Conservation (phyloP, 139 green algal species). For the Zygnema cylindricum region DNA sequence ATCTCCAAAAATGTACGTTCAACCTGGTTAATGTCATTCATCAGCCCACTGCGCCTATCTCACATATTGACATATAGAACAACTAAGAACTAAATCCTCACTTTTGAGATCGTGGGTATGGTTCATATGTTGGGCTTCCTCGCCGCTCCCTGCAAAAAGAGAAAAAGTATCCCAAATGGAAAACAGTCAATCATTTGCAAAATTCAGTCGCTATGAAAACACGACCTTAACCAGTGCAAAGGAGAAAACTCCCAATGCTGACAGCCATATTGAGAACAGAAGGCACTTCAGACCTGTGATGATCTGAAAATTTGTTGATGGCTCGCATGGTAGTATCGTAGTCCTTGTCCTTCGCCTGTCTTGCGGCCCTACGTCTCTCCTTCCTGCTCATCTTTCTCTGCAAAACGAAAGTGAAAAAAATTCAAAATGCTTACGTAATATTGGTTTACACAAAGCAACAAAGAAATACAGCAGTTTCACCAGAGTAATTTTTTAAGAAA, state of each 20-base stretch:
- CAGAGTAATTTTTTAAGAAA: no score
- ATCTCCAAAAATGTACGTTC: no score
- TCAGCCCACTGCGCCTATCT: no score
- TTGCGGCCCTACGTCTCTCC: slow-evolving; percentile 14
- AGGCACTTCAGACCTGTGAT: slow-evolving; percentile 13
- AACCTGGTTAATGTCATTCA: no score
- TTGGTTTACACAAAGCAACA: no score
- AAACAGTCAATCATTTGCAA: background rate
- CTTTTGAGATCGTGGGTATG: slow-evolving; percentile 23
- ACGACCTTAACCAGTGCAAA: background rate
- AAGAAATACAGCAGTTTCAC: no score
- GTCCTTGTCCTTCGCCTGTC: slow-evolving; percentile 29
- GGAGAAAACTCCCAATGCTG: background rate
- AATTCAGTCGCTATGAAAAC: background rate
- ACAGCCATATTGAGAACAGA: slow-evolving; percentile 1
- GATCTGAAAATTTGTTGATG: slow-evolving; percentile 16
- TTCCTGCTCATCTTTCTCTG: slow-evolving; percentile 47
- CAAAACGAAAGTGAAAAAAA: background rate
- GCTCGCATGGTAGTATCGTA: background rate
- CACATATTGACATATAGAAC: no score
- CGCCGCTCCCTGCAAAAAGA: background rate
- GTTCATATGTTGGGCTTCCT: slow-evolving; percentile 39
- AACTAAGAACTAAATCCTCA: no score
- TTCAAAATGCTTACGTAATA: no score
- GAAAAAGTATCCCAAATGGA: background rate